phyloP scores from a whole-genome alignment of 2,329 filamentous ascomycete species.

The Colletotrichum orchidophilum region DNA sequence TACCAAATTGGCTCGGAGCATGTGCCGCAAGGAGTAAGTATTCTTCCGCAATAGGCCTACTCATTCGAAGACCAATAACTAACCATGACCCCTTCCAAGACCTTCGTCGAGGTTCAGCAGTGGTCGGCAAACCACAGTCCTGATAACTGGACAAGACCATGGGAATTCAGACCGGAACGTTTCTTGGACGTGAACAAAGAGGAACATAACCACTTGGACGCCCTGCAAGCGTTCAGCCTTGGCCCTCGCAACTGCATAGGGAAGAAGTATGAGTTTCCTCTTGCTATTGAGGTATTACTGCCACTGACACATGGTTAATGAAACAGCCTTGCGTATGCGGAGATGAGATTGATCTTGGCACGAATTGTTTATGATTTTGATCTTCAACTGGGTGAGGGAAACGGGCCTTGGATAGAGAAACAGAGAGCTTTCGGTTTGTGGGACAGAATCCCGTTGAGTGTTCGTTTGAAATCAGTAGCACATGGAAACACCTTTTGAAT shows the following conservation, averaged over 20 bases:
- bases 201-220: not conserved
- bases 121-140: constrained; percentile 8
- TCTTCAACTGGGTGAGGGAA: not conserved
- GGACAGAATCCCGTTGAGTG: not conserved
- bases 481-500: not conserved
- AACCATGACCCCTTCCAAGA: constrained; percentile 4
- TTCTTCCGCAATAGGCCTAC: not conserved
- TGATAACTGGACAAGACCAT: constrained; percentile 45
- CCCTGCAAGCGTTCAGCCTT: constrained; percentile 10
- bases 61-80: not conserved
- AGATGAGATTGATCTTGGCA: constrained; percentile 20
- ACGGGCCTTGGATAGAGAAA: not conserved
- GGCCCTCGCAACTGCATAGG: constrained; percentile 29
- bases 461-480: not conserved
- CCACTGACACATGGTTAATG: not conserved
- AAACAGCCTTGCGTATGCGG: constrained; percentile 17
- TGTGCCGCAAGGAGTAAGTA: constrained; percentile 47
- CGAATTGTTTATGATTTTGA: constrained; percentile 15
- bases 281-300: constrained; percentile 42
- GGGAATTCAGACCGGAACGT: constrained; percentile 19
- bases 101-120: constrained; percentile 8
- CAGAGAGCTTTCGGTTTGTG: not conserved
- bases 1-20: constrained; percentile 41
- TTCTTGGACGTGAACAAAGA: not conserved
- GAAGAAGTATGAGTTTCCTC: constrained; percentile 44